Conservation (phyloP, 2,329 filamentous ascomycete genomes). For the Capronia coronata region DNA sequence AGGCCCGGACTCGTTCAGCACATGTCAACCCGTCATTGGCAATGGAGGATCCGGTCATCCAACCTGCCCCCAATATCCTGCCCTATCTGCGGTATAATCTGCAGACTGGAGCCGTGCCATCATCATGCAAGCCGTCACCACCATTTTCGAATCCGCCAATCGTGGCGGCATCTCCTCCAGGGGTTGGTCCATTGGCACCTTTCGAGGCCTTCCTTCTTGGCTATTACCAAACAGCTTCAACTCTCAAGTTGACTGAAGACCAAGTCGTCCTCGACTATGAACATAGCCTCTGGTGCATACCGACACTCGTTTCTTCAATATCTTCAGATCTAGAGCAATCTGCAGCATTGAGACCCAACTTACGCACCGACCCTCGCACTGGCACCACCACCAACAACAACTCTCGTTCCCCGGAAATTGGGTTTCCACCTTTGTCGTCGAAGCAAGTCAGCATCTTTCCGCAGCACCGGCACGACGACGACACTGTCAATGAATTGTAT, state of each 20-base stretch:
- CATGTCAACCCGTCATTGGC: constrained; percentile 17
- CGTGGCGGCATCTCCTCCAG: constrained; percentile 14
- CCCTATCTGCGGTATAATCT: constrained; percentile 15
- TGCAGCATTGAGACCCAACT: constrained; percentile 7
- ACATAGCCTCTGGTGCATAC: constrained; percentile 23
- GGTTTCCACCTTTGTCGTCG: constrained; percentile 10
- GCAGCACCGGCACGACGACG: constrained; percentile 8
- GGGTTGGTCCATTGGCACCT: constrained; percentile 17
- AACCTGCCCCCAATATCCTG: constrained; percentile 7
- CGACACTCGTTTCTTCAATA: constrained; percentile 19
- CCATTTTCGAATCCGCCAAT: constrained; percentile 14
- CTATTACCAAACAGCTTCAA: constrained; percentile 18
- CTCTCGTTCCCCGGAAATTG: constrained; percentile 20
- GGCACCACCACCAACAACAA: constrained; percentile 13
- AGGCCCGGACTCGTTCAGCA: constrained; percentile 11
- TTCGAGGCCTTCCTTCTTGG: constrained; percentile 20
- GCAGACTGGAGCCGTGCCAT: constrained; percentile 13
- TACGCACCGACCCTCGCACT: constrained; percentile 5
- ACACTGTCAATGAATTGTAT: constrained; percentile 16
- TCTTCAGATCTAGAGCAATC: constrained; percentile 3
- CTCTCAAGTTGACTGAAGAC: constrained; percentile 28
- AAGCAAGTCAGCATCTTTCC: constrained; percentile 10
- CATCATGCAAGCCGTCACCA: constrained; percentile 19
- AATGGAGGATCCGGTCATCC: constrained; percentile 18
- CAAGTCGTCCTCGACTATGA: constrained; percentile 37